These are phyloP conservation scores for cucumber (Cucumis sativus) DNA, from an alignment of 306 rosid genomes.

Conservation along the genomic window DNA sequence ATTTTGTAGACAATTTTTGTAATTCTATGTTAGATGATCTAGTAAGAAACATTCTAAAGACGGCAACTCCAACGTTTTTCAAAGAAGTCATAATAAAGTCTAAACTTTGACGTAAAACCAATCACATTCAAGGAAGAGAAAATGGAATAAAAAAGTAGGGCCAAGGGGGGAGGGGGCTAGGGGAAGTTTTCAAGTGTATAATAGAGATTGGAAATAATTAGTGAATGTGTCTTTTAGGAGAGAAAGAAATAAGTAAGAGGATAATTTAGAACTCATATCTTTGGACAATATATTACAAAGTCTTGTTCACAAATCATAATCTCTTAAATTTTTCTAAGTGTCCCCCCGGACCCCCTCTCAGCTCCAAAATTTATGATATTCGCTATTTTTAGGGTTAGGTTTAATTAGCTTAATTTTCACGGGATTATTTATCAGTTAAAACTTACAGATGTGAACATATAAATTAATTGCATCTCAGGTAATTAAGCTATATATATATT, in stretches of 20 bases:
- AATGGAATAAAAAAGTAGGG: neutral
- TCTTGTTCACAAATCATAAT: neutral
- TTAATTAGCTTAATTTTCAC: neutral
- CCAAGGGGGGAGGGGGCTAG: neutral
- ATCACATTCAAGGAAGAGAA: neutral
- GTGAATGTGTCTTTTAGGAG: neutral
- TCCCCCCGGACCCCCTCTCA: neutral
- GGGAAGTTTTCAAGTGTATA: neutral
- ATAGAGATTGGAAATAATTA: neutral
- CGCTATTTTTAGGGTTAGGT: neutral
- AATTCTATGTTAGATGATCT: neutral
- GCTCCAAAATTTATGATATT: neutral
- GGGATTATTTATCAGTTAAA: too few relatives aligned
- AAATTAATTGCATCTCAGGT: too few relatives aligned
- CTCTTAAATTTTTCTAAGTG: neutral
- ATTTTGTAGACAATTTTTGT: neutral
- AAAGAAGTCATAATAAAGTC: neutral
- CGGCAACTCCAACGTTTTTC: accelerated
- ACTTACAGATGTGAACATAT: neutral
- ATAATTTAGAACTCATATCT: neutral
- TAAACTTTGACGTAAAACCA: neutral
- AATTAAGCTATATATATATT: too few relatives aligned
- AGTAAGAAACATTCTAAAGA: neutral
- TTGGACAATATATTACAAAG: slow-evolving; percentile 1
- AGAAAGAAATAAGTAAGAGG: neutral